These are phyloP conservation scores for Pseudozyma tsukubaensis DNA, from an alignment of 1,284 basidiomycete species.

Conservation along the genomic window DNA sequence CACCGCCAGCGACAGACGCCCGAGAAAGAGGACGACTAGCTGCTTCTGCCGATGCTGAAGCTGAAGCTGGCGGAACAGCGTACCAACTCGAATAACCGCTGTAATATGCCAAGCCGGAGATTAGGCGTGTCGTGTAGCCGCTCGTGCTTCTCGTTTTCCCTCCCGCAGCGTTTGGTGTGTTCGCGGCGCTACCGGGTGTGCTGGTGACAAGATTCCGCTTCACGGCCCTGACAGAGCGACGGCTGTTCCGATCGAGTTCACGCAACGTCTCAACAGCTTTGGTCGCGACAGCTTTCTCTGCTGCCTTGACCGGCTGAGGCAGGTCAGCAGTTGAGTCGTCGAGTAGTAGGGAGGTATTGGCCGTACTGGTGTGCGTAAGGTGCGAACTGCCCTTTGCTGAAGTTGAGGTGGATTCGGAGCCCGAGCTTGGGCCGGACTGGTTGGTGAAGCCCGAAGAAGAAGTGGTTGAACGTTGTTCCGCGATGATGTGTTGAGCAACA, in stretches of 20 bases:
- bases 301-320: too few species aligned
- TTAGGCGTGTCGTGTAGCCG: slow-evolving; percentile 18
- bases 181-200: not conserved
- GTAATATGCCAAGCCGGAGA: slow-evolving; percentile 30
- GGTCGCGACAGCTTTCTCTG: not conserved
- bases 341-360: slow-evolving; percentile 12
- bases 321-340: not conserved
- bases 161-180: not conserved
- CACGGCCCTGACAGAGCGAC: slow-evolving; percentile 6
- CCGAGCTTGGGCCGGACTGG: not conserved
- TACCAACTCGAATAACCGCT: slow-evolving; percentile 28
- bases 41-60: not conserved
- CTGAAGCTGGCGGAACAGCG: slow-evolving; percentile 2
- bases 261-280: slow-evolving; percentile 26
- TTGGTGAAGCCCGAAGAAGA: not conserved
- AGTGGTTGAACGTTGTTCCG: not conserved
- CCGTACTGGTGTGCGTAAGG: slow-evolving; percentile 8
- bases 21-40: too few species aligned
- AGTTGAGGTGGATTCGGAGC: not conserved
- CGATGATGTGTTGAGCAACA: too few species aligned
- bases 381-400: slow-evolving; percentile 9
- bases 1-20: not conserved
- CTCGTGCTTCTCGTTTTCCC: not conserved
- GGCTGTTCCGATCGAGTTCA: slow-evolving; percentile 19
- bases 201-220: slow-evolving; percentile 18